Base-by-base conservation (phyloP, 2,329 filamentous ascomycete species). In the Coniochaeta prunicola region DNA sequence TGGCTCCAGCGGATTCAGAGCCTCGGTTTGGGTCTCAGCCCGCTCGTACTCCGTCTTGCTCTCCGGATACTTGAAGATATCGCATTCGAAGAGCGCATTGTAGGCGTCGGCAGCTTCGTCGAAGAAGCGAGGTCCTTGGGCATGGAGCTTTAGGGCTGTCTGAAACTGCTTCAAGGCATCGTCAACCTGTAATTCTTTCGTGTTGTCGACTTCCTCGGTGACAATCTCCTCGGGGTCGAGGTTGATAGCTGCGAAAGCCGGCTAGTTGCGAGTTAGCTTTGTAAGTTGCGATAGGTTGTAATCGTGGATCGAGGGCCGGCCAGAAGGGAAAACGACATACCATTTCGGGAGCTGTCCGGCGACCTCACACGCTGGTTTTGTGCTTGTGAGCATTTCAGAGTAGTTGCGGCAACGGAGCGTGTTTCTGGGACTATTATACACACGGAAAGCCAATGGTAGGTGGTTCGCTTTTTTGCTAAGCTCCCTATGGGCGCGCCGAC, bases 151-250 rank as follows among this genome's bases (percentile, higher is more conserved):
- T 59, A 99, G 77, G 53, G 94, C 94, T 66, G 82, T 88, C 69
- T 97, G 92, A 71, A 97, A 99, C 36, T 93, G 84, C 75, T 97
- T 97, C 62, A 99, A 79, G 54, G 94, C 92, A 76, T 99, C 94
- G 68, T 99, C 94, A 68, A 97, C 93, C 80, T 89, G 92, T 57
- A 99, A 86, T 73, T 97, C 93, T 71, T 93, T 94, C 34, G 92
- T 96, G 67, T 94, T 92, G 71, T 99, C 94, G 68, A 96, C 79
- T 74, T 97, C 92, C 67, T 96, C 91, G 70, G 96, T 92, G 63
- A 88, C 79, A 59, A 91, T 90, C 69, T 96, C 91, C 75, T 97
- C 94, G 10, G 91, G 89, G 74, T 97, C 92, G 74, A 97, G 85
- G 71, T 99, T 99, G 73, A 97, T 86, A 57, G 93, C 91, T 68